A percentile compares a stretch with the other conserved stretches of the same genome.
Evolutionary conservation across 1,284 basidiomycete genomes (phyloP).

Genomic region (Grifola frondosa): DNA sequence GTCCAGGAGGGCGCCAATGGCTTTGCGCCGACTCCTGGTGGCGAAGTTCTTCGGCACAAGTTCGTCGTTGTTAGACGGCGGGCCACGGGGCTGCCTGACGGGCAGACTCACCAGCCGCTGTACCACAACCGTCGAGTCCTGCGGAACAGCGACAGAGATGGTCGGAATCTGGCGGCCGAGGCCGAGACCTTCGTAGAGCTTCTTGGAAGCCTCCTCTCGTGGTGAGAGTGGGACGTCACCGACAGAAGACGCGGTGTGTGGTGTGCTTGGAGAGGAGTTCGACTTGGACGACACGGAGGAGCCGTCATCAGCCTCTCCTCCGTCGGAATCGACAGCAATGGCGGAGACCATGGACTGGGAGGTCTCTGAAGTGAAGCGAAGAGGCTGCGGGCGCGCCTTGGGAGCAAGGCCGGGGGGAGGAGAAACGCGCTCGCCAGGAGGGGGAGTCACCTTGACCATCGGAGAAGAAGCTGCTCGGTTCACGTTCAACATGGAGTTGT

Average conservation of each 20-base stretch:
- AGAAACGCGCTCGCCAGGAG: conserved; percentile 57
- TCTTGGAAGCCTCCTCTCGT: conserved; percentile 78
- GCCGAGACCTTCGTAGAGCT: conserved; percentile 80
- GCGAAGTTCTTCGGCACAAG: conserved; percentile 90
- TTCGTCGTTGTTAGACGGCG: conserved; percentile 83
- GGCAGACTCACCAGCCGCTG: conserved; percentile 68
- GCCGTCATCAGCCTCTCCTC: conserved; percentile 53
- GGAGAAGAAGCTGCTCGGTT: conserved; percentile 64
- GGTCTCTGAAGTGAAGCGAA: conserved; percentile 57
- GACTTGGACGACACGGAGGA: conserved; percentile 50
- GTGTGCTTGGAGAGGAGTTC: conserved; percentile 63
- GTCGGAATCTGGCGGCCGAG: conserved; percentile 61
- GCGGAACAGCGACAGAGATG: conserved; percentile 31
- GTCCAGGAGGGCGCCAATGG: conserved; percentile 75
- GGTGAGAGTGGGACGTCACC: conserved; percentile 61
- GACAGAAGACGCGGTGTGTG: conserved; percentile 64
- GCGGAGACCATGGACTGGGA: conserved; percentile 56
- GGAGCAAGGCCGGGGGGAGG: conserved; percentile 42
- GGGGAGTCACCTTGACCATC: conserved; percentile 67
- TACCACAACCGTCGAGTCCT: conserved; percentile 27
- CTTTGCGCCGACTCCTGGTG: conserved; percentile 72
- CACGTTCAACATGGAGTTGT: conserved; percentile 67
- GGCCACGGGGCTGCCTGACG: conserved; percentile 81
- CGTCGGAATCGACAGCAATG: conserved; percentile 57
- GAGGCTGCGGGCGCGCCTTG: conserved; percentile 66